Evolutionary conservation across 2,329 filamentous ascomycete species (phyloP).

Genomic region (Cercospora sp.): DNA sequence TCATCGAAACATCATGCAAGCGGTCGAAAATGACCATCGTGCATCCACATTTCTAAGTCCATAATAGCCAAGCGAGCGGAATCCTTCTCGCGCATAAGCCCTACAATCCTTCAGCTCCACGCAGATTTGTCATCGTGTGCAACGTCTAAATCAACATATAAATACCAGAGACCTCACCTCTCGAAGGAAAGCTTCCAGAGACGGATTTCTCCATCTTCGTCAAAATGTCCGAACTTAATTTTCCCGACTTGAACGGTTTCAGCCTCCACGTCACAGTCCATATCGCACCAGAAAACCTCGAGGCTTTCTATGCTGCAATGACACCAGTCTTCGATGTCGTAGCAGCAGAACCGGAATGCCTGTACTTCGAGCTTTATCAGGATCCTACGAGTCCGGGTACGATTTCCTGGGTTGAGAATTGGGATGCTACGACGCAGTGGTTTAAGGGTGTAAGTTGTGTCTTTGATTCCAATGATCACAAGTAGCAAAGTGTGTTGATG

Average conservation of each 20-base stretch:
- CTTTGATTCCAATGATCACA: too few species aligned
- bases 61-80: neutral
- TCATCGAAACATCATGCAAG: neutral
- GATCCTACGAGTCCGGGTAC: slow-evolving; percentile 18
- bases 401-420: slow-evolving; percentile 28
- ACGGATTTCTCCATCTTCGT: too few species aligned
- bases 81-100: neutral
- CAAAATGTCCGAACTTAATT: slow-evolving; percentile 2
- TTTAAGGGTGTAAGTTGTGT: neutral
- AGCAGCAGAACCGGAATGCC: slow-evolving; percentile 17
- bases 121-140: neutral
- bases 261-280: slow-evolving; percentile 24
- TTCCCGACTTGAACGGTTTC: slow-evolving; percentile 14
- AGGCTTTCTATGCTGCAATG: slow-evolving; percentile 20
- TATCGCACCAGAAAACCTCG: slow-evolving; percentile 19
- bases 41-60: too few species aligned
- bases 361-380: slow-evolving; percentile 22
- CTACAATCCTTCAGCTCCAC: neutral
- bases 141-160: neutral
- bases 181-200: neutral
- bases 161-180: neutral
- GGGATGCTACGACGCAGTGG: slow-evolving; percentile 18
- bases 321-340: slow-evolving; percentile 24
- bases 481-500: too few species aligned
- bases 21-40: neutral